These are phyloP conservation scores for Talaromyces adpressus DNA, from an alignment of 495 filamentous ascomycete species.

Conservation along the genomic window DNA sequence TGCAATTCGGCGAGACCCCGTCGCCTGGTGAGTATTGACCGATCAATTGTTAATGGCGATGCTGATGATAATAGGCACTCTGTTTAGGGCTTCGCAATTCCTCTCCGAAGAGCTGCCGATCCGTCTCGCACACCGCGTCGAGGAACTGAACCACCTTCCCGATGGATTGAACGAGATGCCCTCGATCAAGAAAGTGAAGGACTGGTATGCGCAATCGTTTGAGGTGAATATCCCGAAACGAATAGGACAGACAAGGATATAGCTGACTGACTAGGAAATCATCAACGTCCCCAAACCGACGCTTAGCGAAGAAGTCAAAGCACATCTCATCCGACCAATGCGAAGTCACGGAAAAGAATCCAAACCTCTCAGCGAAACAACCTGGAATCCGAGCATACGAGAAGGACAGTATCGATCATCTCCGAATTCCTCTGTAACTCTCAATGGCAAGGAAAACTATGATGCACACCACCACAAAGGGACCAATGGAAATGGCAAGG, in stretches of 20 bases:
- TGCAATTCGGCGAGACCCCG: constrained; percentile 91
- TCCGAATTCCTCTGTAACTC: constrained; percentile 31
- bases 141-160: constrained; percentile 86
- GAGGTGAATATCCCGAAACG: constrained; percentile 53
- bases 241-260: neutral
- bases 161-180: constrained; percentile 98
- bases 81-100: constrained; percentile 97
- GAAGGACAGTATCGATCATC: constrained; percentile 82
- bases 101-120: constrained; percentile 97
- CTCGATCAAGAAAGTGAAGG: constrained; percentile 86
- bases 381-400: constrained; percentile 80
- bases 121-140: constrained; percentile 89
- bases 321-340: constrained; percentile 67
- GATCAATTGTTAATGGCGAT: neutral
- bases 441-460: constrained; percentile 44
- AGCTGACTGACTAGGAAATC: constrained; percentile 62
- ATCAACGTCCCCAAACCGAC: constrained; percentile 73
- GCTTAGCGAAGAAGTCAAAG: constrained; percentile 68
- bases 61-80: constrained; percentile 54
- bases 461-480: neutral
- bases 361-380: constrained; percentile 70
- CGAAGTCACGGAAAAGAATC: constrained; percentile 51
- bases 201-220: constrained; percentile 99
- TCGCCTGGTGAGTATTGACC: constrained; percentile 59
- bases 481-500: constrained; percentile 38